These are phyloP conservation scores for Talaromyces adpressus DNA, from an alignment of 495 filamentous ascomycete species.

Conservation along the genomic window DNA sequence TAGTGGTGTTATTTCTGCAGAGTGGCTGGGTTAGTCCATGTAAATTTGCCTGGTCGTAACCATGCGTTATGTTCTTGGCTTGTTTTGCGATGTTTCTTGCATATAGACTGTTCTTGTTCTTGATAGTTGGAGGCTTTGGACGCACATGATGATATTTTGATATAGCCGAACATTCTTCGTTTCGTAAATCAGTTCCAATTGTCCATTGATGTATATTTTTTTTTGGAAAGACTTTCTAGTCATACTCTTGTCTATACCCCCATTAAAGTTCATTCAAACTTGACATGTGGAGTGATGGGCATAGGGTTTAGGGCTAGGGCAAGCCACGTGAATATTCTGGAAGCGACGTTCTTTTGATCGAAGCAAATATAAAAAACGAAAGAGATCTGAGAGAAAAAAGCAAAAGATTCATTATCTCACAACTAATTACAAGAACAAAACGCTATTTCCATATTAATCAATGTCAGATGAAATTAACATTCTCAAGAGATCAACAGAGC, in stretches of 20 bases:
- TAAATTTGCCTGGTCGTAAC: neutral
- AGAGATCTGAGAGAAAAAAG: neutral
- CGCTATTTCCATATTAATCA: neutral
- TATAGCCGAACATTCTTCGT: neutral
- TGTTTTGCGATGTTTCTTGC: neutral
- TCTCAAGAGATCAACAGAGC: neutral
- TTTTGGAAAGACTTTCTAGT: too few relatives aligned
- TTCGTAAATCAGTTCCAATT: too few relatives aligned
- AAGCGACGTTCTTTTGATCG: too few relatives aligned
- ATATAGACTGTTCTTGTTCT: neutral
- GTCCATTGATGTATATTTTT: too few relatives aligned
- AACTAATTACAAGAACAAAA: neutral
- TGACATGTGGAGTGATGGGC: too few relatives aligned
- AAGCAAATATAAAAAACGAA: too few relatives aligned
- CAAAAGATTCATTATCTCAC: neutral
- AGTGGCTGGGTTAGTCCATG: neutral
- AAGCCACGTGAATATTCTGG: too few relatives aligned
- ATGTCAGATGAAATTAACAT: neutral
- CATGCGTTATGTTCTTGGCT: too few relatives aligned
- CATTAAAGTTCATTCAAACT: too few relatives aligned
- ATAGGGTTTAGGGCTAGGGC: too few relatives aligned
- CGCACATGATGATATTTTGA: neutral
- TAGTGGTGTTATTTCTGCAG: slow-evolving; percentile 4
- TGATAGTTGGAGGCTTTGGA: neutral
- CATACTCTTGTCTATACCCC: too few relatives aligned